Percentiles rank a stretch among this genome's conserved stretches.
Conservation (phyloP, 768 basidiomycete genomes). For the Auricularia heimuer region DNA sequence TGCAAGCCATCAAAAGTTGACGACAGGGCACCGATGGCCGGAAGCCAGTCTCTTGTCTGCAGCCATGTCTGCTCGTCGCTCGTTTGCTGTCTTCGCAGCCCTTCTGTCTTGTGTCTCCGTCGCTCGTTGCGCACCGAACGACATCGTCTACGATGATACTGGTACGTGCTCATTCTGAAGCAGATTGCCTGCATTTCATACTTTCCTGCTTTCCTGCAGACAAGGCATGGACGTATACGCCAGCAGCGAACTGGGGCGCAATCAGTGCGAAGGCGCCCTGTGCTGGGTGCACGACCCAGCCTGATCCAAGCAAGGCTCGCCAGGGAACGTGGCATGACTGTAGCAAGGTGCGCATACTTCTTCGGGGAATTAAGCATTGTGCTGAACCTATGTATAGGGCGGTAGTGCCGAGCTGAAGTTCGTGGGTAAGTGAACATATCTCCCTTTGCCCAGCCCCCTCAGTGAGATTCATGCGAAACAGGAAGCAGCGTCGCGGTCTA, state of each 20-base stretch:
- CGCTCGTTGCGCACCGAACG: not conserved
- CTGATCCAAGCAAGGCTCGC: slow-evolving; percentile 2
- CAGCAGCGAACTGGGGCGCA: not conserved
- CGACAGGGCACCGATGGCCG: too few species aligned
- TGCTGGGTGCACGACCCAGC: not conserved
- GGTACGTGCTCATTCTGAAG: not conserved
- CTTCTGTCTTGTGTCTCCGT: not conserved
- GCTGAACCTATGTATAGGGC: not conserved
- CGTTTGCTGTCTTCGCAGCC: not conserved
- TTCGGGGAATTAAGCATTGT: not conserved
- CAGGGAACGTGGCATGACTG: slow-evolving; percentile 6
- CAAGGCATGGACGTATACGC: not conserved
- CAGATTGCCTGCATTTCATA: not conserved
- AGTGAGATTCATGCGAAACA: not conserved
- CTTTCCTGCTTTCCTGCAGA: not conserved
- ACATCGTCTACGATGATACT: not conserved
- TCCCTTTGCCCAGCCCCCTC: too few species aligned
- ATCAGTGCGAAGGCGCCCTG: not conserved
- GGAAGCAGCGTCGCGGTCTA: not conserved
- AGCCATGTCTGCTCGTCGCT: not conserved
- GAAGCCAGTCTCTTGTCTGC: too few species aligned
- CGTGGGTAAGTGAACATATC: not conserved
- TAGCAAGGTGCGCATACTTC: not conserved
- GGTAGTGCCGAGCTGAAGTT: not conserved
- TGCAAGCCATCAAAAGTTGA: too few species aligned